Base-by-base conservation (phyloP, 768 basidiomycete genomes). In the Flagelloscypha sp. region DNA sequence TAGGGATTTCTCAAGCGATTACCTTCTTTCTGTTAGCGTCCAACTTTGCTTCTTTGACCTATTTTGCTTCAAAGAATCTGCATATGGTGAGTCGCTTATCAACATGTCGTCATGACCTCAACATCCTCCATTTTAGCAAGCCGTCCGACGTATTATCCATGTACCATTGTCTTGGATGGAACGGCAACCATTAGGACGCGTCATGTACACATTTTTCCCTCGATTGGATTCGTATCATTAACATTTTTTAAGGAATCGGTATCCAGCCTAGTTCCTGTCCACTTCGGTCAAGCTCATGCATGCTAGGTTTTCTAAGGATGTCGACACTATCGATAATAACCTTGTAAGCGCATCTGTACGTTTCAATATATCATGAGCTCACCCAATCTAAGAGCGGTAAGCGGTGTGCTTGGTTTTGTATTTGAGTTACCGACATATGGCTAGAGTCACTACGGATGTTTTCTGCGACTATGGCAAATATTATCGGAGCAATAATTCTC, bases 201-300 rank as follows among this genome's bases (percentile, higher is more conserved):
- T n/a, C n/a, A n/a, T n/a, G n/a, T n/a, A n/a, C n/a, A n/a, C n/a
- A n/a, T n/a, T n/a, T n/a, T n/a, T n/a, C n/a, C n/a, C n/a, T n/a
- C n/a, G n/a, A n/a, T n/a, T n/a, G n/a, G n/a, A n/a, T n/a, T n/a
- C n/a, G n/a, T n/a, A n/a, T n/a, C n/a, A n/a, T n/a, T n/a, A n/a
- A n/a, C n/a, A 88, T 11, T 88, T 95, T 53, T 79, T 84, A 1
- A 88, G 89, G 63, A n/a, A n/a, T n/a, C n/a, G n/a, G n/a, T n/a
- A n/a, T n/a, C n/a, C n/a, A n/a, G n/a, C n/a, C n/a, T n/a, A n/a
- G n/a, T n/a, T n/a, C n/a, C n/a, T n/a, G n/a, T n/a, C n/a, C n/a
- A n/a, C n/a, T n/a, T n/a, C n/a, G n/a, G n/a, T n/a, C n/a, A n/a
- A n/a, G n/a, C n/a, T n/a, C n/a, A n/a, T n/a, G n/a, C n/a, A n/a